Base-by-base conservation (phyloP, 2,329 filamentous ascomycete genomes). In the Stemphylium vesicarium region DNA sequence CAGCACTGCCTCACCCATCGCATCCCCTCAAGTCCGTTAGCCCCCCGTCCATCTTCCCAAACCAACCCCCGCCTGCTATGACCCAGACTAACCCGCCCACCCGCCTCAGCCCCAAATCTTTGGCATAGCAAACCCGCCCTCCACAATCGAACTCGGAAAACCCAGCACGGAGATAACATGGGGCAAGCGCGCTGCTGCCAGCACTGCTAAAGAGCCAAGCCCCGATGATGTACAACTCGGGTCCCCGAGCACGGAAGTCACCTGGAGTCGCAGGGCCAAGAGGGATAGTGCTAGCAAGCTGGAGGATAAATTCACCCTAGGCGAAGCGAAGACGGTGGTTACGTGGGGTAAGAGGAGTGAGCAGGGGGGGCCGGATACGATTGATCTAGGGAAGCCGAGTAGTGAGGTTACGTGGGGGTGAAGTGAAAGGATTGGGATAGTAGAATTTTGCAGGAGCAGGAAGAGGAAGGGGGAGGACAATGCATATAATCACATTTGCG, bases 291-390 rank as follows among this genome's bases (percentile, higher is more conserved):
- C 56, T 6, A 31, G 46, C 8, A 42, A n/a, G 4, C 62, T 58
- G 4, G 50, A 41, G 12, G 56, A 55, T 31, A 55, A 20, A n/a
- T 56, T 52, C 33, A 29, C 39, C 11, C 10, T 60, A 2, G 57
- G 57, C 1, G 37, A 52, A 3, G 52, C 64, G 0, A 50, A 44
- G 1, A 57, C 62, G 1, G 53, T 40, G 13, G 32, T 60, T 2
- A 64, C 55, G 4, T 69, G 67, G 67, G 56, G 59, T 6, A 68
- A 66, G 55, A 57, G 63, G 44, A 36, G n/a, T 53, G 59, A 24
- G n/a, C 20, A 7, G 26, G 11, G 1, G 10, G 9, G 2, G 9
- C 8, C 4, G 1, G 31, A 44, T 22, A 22, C 3, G 0, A 35
- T 15, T 43, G 56, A 22, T 13, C 31, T 44, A 6, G 42, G 42